phyloP scores from a whole-genome alignment of 306 rosid species.

The Inga laurina region DNA sequence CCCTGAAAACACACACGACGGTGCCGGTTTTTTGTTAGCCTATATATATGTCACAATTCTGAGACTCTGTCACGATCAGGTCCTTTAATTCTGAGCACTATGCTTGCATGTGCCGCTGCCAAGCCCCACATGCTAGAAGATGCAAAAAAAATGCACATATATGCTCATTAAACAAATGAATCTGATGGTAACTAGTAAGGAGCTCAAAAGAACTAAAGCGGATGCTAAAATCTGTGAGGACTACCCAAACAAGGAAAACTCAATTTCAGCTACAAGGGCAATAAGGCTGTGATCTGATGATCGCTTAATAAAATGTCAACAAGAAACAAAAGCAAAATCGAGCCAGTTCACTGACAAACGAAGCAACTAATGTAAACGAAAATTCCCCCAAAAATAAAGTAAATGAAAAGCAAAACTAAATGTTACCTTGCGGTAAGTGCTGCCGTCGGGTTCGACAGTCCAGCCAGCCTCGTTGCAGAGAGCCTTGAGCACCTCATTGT shows the following conservation, averaged over 20 bases:
- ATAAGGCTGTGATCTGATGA: not conserved
- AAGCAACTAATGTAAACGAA: not conserved
- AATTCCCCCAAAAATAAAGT: not conserved
- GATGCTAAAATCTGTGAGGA: conserved; percentile 1
- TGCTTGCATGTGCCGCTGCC: conserved; percentile 36
- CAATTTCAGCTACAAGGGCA: not conserved
- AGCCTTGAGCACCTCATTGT: conserved; percentile 95
- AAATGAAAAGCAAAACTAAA: not conserved
- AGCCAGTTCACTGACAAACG: not conserved
- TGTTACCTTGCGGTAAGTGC: conserved; percentile 86
- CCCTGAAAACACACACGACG: conserved; percentile 12
- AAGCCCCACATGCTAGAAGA: conserved; percentile 31
- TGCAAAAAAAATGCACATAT: not conserved
- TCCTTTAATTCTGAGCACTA: conserved; percentile 22
- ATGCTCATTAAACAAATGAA: conserved; percentile 20
- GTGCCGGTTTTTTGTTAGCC: not conserved
- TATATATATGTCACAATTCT: not conserved
- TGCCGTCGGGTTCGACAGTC: conserved; percentile 83
- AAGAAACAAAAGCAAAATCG: not conserved
- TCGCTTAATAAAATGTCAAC: not conserved
- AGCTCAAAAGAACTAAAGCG: not conserved
- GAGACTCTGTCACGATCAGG: conserved; percentile 12
- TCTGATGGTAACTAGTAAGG: not conserved
- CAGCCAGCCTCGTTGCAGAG: conserved; percentile 91
- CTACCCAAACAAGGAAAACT: not conserved